Evolutionary conservation across 176 grass and related monocot species (phyloP), one percentile per base, ranked within the genome.

Genomic region (Ananas comosus): DNA sequence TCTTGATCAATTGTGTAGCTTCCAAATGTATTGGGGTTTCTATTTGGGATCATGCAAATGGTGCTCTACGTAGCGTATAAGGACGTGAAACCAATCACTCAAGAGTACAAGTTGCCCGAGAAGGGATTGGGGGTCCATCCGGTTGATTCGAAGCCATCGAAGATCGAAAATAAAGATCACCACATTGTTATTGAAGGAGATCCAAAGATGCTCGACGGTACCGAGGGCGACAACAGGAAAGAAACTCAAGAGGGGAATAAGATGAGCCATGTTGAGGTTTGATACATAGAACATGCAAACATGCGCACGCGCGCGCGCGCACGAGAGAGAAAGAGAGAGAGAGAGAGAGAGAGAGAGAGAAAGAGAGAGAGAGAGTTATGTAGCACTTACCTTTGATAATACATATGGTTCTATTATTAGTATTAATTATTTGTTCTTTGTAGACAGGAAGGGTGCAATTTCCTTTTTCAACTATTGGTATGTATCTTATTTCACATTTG

Each of bases 41-140:
- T 75, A 12, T 53, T 65, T 11, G 72, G 72, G 8, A 42, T 75
- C 19, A 50, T 27, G 10, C 73, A 75, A 53, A 75, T 75, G 73
- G 63, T n/a, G 23, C 25, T 75, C 50, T 75, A 75, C 50, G 22
- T 53, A 51, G 51, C 33, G 14, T 75, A 75, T 50, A 75, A 53
- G 61, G 28, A 53, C n/a, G 16, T 9, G 56, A 9, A 61, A 19
- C 56, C n/a, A 2, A 19, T 61, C 13, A 61, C 21, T 61, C 56
- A 61, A 61, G 56, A 61, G 14, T 61, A 61, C 16, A 18, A 7
- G 9, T 61, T 61, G 56, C 56, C 56, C 0, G 56, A 61, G 56
- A 61, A 22, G 56, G 21, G 56, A 16, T n/a, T 61, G 5, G 56
- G 21, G 56, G 17, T 61, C 17, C 56, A 61, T 61, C 8, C 56